These are phyloP conservation scores for Calocybe indica DNA, from an alignment of 768 basidiomycete genomes.

Conservation along the genomic window DNA sequence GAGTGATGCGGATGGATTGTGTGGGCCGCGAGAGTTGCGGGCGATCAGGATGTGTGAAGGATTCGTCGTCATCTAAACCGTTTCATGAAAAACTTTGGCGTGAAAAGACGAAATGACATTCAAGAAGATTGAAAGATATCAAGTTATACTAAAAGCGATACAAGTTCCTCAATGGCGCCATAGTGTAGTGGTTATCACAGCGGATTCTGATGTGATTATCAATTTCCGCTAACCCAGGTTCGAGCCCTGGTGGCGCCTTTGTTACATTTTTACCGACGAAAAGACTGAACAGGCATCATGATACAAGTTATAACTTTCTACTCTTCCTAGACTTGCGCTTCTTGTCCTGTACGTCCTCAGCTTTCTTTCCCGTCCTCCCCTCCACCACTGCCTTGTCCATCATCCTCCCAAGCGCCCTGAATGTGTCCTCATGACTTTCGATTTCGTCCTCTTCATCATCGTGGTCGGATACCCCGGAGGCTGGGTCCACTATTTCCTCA, in stretches of 20 bases:
- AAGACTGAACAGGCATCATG: neutral
- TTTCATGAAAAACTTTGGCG: too few relatives aligned
- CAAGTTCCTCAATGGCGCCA: constrained; percentile 19
- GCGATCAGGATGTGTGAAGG: constrained; percentile 88
- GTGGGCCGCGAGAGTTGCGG: constrained; percentile 71
- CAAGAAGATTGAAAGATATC: too few relatives aligned
- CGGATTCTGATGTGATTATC: constrained; percentile 15
- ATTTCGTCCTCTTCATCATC: constrained; percentile 15
- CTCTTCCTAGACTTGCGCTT: constrained; percentile 10
- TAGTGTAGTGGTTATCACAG: constrained; percentile 26
- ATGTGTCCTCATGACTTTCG: constrained; percentile 21
- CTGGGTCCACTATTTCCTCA: too few relatives aligned
- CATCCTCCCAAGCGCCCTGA: constrained; percentile 18
- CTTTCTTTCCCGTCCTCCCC: constrained; percentile 19
- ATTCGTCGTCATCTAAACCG: constrained; percentile 54
- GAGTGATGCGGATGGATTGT: constrained; percentile 73
- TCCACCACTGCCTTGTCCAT: constrained; percentile 15
- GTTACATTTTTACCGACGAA: constrained; percentile 1
- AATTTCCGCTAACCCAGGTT: constrained; percentile 39
- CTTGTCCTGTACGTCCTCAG: constrained; percentile 13
- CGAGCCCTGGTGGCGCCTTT: constrained; percentile 39
- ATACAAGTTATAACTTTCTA: constrained; percentile 6
- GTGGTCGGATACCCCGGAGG: neutral
- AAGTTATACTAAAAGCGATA: too few relatives aligned
- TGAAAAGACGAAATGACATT: too few relatives aligned